Percentiles rank a stretch among this genome's conserved stretches.
These are phyloP conservation scores for Quercus parvula DNA, from an alignment of 306 rosid genomes.

Conservation along the genomic window DNA sequence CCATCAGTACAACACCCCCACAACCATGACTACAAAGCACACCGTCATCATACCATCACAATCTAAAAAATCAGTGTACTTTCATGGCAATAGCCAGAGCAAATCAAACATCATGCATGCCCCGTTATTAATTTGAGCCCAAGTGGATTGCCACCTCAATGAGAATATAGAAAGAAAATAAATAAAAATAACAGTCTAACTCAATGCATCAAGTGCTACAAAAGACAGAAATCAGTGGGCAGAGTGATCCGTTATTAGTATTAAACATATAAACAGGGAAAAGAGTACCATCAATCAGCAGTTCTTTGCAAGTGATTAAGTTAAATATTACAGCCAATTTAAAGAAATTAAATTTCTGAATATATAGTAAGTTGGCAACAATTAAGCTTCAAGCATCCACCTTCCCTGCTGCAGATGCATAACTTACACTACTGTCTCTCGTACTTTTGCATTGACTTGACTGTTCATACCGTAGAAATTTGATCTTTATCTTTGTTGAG, in stretches of 20 bases:
- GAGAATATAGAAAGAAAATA: neutral
- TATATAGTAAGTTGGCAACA: slow-evolving; percentile 16
- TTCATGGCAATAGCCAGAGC: neutral
- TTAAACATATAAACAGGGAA: slow-evolving; percentile 24
- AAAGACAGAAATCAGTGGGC: neutral
- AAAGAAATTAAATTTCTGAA: slow-evolving; percentile 28
- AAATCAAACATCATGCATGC: neutral
- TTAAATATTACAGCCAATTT: slow-evolving; percentile 20
- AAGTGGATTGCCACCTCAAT: neutral
- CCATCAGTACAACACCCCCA: neutral
- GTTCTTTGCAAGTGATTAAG: slow-evolving; percentile 2
- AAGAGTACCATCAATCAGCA: neutral
- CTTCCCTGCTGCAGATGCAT: slow-evolving; percentile 96
- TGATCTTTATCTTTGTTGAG: slow-evolving; percentile 61
- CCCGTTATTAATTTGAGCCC: neutral
- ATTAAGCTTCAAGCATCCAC: slow-evolving; percentile 51
- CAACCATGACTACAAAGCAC: neutral
- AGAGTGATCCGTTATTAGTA: neutral
- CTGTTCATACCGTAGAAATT: slow-evolving; percentile 88
- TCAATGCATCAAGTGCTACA: neutral
- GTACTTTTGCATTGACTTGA: slow-evolving; percentile 78
- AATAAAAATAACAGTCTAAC: neutral
- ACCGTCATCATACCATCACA: neutral
- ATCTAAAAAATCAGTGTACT: neutral
- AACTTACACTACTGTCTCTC: slow-evolving; percentile 94